Percentiles rank a stretch among this genome's conserved stretches.
phyloP scores from a whole-genome alignment of 164 flowering plant species.

The Umbilicus rupestris region DNA sequence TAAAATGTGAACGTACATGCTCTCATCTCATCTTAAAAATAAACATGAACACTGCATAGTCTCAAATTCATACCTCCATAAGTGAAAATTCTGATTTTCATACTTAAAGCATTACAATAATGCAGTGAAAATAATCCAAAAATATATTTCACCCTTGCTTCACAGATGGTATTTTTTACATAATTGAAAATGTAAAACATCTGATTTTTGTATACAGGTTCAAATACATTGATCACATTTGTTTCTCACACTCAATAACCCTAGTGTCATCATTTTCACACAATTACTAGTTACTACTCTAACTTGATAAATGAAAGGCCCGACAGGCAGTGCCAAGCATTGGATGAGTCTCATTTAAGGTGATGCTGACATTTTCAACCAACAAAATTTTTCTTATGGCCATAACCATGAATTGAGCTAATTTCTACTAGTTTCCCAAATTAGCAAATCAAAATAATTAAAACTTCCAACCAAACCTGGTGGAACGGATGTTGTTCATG shows the following conservation, averaged over 20 bases:
- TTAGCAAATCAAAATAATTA: background rate
- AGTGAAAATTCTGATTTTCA: background rate
- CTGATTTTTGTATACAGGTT: too few species aligned
- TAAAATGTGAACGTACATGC: background rate
- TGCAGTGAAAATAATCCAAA: background rate
- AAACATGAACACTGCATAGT: background rate
- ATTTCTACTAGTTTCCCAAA: background rate
- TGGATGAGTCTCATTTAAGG: too few species aligned
- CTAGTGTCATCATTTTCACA: background rate
- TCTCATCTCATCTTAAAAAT: background rate
- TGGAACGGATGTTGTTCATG: slow-evolving; percentile 49
- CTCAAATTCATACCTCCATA: background rate
- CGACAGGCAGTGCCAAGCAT: too few species aligned
- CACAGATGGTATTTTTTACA: background rate
- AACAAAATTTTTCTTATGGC: too few species aligned
- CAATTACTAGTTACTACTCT: background rate
- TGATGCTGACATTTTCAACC: too few species aligned
- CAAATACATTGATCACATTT: too few species aligned
- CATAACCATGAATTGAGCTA: too few species aligned
- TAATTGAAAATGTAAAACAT: too few species aligned
- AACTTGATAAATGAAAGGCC: background rate
- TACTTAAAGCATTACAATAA: background rate
- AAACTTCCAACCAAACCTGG: slow-evolving; percentile 37
- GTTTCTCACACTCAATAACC: background rate
- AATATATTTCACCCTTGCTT: background rate